Evolutionary conservation across 306 rosid species (phyloP).

Genomic region (Acacia acuminata): DNA sequence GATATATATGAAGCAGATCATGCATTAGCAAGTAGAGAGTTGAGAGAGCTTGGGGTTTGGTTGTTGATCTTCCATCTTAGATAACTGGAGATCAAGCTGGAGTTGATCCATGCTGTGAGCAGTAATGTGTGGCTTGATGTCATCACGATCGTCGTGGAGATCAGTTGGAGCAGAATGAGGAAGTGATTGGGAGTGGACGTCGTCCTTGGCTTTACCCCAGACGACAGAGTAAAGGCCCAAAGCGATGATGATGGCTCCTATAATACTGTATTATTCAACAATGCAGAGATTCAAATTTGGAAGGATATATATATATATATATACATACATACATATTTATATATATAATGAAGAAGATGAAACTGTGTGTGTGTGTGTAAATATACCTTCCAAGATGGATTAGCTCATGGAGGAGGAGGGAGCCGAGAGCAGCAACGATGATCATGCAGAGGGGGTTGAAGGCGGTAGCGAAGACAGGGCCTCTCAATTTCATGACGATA

Average conservation of each 20-base stretch:
- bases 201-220: conserved; percentile 84
- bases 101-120: not conserved
- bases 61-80: conserved; percentile 13
- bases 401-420: conserved; percentile 56
- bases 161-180: not conserved
- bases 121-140: not conserved
- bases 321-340: too few species aligned
- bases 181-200: conserved; percentile 11
- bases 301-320: too few species aligned
- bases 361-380: not conserved
- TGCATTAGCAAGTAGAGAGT: not conserved
- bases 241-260: conserved; percentile 63
- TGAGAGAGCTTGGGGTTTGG: not conserved
- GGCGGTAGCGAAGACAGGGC: conserved; percentile 71
- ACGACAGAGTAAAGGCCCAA: conserved; percentile 66
- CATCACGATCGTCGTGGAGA: not conserved
- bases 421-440: conserved; percentile 51
- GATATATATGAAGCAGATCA: too few species aligned
- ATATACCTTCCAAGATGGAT: conserved; percentile 62
- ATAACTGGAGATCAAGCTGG: not conserved
- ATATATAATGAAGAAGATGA: not conserved
- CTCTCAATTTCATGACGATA: conserved; percentile 56
- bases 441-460: conserved; percentile 78
- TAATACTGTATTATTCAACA: conserved; percentile 35
- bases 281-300: too few species aligned